Conservation (phyloP, 2,329 filamentous ascomycete genomes). For the Epichloe festucae region DNA sequence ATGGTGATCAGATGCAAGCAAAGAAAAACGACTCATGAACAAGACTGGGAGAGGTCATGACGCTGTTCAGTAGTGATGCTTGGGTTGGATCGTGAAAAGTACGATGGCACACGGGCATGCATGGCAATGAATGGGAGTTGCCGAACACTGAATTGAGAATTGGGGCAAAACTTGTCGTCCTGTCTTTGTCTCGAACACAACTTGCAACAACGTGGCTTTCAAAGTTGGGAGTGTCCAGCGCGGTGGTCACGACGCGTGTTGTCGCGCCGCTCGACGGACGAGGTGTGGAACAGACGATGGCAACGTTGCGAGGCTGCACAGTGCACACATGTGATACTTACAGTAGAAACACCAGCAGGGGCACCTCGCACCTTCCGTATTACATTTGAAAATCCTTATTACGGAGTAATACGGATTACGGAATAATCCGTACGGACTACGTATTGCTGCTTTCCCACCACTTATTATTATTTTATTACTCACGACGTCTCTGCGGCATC, state of each 20-base stretch:
- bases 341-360: background rate
- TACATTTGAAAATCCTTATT: background rate
- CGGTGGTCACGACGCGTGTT: too few relatives aligned
- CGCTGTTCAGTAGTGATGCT: background rate
- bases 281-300: too few relatives aligned
- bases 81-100: background rate
- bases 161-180: background rate
- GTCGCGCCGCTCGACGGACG: too few relatives aligned
- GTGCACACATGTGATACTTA: too few relatives aligned
- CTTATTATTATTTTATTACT: background rate
- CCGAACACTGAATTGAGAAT: too few relatives aligned
- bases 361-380: background rate
- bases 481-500: background rate
- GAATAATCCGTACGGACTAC: too few relatives aligned
- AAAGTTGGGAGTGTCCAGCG: too few relatives aligned
- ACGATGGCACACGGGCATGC: too few relatives aligned
- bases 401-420: too few relatives aligned
- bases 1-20: background rate
- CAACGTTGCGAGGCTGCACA: too few relatives aligned
- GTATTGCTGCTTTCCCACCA: background rate
- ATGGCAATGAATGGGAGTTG: background rate
- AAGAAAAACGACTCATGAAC: background rate
- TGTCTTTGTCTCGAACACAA: background rate
- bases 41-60: background rate
- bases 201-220: too few relatives aligned